Evolutionary conservation across 2,329 filamentous ascomycete genomes (phyloP).

Genomic region (Verticillium dahliae): DNA sequence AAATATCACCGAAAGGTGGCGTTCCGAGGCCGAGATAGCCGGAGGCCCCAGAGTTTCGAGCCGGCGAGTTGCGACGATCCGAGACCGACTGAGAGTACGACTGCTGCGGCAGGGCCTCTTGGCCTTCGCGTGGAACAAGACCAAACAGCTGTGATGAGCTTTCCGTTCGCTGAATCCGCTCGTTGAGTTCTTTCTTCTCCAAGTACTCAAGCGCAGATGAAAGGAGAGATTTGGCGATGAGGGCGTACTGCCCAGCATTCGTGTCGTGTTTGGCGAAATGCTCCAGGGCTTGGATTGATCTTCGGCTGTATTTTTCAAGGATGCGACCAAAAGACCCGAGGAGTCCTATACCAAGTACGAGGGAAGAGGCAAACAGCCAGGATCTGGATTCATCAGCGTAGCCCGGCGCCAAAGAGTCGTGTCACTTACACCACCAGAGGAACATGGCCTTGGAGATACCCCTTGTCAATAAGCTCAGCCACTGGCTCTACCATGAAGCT

Average conservation of each 20-base stretch:
- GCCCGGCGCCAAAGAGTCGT: not conserved
- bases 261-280: conserved; percentile 42
- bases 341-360: conserved; percentile 44
- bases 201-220: conserved; percentile 38
- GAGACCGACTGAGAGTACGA: not conserved
- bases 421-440: conserved; percentile 42
- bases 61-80: not conserved
- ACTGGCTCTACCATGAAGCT: conserved; percentile 46
- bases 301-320: conserved; percentile 41
- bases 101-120: not conserved
- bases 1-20: conserved; percentile 25
- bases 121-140: conserved; percentile 29
- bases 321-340: conserved; percentile 45
- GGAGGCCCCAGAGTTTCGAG: not conserved
- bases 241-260: conserved; percentile 45
- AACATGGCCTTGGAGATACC: conserved; percentile 34
- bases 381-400: conserved; percentile 25
- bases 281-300: conserved; percentile 40
- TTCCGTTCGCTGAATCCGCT: conserved; percentile 39
- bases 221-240: conserved; percentile 45
- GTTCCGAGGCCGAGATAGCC: conserved; percentile 19
- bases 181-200: conserved; percentile 38
- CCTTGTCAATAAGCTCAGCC: conserved; percentile 34
- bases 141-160: conserved; percentile 47
- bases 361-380: conserved; percentile 47